These are phyloP conservation scores for Annulohypoxylon stygium DNA, from an alignment of 495 filamentous ascomycete genomes.

Conservation along the genomic window DNA sequence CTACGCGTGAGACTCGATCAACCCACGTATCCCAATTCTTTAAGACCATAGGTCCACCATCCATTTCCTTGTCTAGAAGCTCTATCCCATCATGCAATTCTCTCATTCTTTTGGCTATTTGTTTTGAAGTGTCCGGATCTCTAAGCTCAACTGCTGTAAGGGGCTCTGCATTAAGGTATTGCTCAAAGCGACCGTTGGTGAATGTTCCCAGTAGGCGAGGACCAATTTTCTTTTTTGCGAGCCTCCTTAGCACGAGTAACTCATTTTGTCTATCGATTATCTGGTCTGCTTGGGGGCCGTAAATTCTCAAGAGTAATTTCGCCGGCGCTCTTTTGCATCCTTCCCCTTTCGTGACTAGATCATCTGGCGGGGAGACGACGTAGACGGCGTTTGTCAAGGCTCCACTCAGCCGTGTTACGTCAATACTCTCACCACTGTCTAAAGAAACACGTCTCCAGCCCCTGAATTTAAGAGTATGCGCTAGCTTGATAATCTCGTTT, in stretches of 20 bases:
- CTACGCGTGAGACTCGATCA: conserved; percentile 79
- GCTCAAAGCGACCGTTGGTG: conserved; percentile 94
- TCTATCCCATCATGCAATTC: conserved; percentile 96
- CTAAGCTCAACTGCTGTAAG: conserved; percentile 83
- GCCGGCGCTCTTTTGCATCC: conserved; percentile 58
- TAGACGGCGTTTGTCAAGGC: conserved; percentile 97
- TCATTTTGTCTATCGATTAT: conserved; percentile 95
- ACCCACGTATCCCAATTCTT: conserved; percentile 97
- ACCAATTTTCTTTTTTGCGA: conserved; percentile 92
- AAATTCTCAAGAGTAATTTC: conserved; percentile 91
- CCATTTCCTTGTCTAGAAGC: conserved; percentile 79
- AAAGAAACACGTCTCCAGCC: conserved; percentile 89
- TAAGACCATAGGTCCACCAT: conserved; percentile 85
- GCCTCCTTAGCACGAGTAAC: conserved; percentile 84
- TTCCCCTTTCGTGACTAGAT: conserved; percentile 57
- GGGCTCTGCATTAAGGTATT: conserved; percentile 86
- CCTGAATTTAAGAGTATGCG: conserved; percentile 89
- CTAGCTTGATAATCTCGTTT: conserved; percentile 85
- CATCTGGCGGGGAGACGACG: conserved; percentile 84
- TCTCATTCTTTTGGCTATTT: conserved; percentile 98
- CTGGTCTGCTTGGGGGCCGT: conserved; percentile 95
- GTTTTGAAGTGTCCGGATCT: conserved; percentile 82
- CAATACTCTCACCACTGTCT: conserved; percentile 72
- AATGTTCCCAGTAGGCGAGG: conserved; percentile 95
- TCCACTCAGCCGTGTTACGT: conserved; percentile 87